Evolutionary conservation across 768 basidiomycete genomes (phyloP).

Genomic region (Suillus spraguei): DNA sequence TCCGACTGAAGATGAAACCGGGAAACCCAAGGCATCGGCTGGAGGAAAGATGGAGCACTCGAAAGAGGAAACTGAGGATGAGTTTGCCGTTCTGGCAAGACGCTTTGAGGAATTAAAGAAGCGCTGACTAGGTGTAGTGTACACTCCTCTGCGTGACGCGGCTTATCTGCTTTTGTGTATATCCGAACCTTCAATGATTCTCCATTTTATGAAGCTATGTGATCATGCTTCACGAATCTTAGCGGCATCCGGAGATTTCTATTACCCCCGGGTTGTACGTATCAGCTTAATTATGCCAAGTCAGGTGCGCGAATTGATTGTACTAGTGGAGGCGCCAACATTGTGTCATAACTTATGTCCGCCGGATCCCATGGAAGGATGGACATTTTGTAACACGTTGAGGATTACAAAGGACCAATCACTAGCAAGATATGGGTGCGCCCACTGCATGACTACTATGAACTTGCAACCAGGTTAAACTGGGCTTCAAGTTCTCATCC

Average conservation of each 20-base stretch:
- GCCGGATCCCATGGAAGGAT: constrained; percentile 3
- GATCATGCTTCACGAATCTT: constrained; percentile 1
- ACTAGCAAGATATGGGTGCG: neutral
- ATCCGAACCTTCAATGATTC: constrained; percentile 1
- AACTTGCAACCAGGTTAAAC: neutral
- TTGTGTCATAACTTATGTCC: constrained; percentile 7
- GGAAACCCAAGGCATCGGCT: constrained; percentile 24
- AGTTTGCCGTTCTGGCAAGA: constrained; percentile 73
- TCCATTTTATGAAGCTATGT: constrained; percentile 4
- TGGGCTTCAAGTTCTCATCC: neutral
- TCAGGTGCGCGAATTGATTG: constrained; percentile 8
- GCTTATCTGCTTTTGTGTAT: constrained; percentile 8
- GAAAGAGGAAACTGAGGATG: constrained; percentile 50
- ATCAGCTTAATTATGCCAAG: constrained; percentile 11
- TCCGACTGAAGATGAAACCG: constrained; percentile 49
- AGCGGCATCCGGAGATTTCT: constrained; percentile 3
- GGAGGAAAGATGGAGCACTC: constrained; percentile 4
- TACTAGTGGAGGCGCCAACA: neutral
- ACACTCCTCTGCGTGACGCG: neutral
- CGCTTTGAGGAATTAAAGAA: constrained; percentile 91
- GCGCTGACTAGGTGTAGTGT: constrained; percentile 42
- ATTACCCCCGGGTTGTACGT: constrained; percentile 12
- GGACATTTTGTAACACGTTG: neutral
- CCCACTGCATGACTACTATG: neutral
- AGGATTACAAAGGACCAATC: neutral